Base-by-base conservation (phyloP, 2,329 filamentous ascomycete species). In the Sporothrix protearum region DNA sequence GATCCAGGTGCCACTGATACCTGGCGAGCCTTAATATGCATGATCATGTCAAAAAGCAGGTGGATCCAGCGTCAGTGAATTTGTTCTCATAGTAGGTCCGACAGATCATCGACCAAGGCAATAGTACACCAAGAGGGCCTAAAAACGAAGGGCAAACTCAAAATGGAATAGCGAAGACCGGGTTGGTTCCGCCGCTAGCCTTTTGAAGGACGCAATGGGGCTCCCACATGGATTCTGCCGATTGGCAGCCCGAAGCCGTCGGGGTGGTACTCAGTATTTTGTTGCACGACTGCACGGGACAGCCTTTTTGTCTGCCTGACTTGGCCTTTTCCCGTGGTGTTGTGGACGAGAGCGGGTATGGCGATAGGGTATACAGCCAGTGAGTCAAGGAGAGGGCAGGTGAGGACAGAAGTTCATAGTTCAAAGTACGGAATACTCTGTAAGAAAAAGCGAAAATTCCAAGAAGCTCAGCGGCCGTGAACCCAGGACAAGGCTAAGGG, bases 111-210 rank as follows among this genome's bases (percentile, higher is more conserved):
- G n/a, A 4, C 49, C n/a, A 51, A 51, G 47, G 10, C n/a, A n/a
- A n/a, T n/a, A 22, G n/a, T 22, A 53, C 9, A 28, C 67, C 47
- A 28, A 68, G 64, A 39, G 45, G 39, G 39, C 39, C 47, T 9
- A 30, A 39, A 9, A 30, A 5, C 28, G 25, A 68, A 49, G 7
- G 14, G 36, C 28, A 33, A 19, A 33, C 64, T 53, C 45, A 47
- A 68, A 69, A 36, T 36, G 51, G 51, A 25, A 47, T 36, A 57
- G 67, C n/a, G 33, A 22, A 45, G 67, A 45, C 51, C 51, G 67
- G 67, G 51, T 55, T 69, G 67, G 49, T 49, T 49, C 36, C 61
- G 68, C 68, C 53, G 53, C 53, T 49, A 61, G 68, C 53, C 16
- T 49, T 30, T 47, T 47, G 33, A 36, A 42, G 28, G 30, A 19